Evolutionary conservation across 2,329 filamentous ascomycete species (phyloP).

Genomic region (Colletotrichum gigasporum): DNA sequence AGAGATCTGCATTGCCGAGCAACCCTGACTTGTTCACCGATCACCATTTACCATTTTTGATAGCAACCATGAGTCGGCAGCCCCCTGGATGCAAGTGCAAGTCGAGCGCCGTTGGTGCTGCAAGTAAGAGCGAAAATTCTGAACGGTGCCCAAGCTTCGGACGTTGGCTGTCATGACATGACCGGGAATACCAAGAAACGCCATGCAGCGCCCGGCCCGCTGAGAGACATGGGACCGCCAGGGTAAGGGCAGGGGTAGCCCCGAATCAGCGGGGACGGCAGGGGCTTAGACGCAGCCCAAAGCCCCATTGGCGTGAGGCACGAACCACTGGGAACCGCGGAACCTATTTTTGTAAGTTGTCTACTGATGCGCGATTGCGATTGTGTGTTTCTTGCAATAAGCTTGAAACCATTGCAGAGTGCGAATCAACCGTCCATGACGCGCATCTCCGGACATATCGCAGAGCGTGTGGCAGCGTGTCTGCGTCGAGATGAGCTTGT

Average conservation of each 20-base stretch:
- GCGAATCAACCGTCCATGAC: not conserved
- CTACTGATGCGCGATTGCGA: not conserved
- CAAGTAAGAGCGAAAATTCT: not conserved
- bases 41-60: no score
- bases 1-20: not conserved
- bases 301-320: constrained; percentile 17
- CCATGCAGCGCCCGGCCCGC: constrained; percentile 28
- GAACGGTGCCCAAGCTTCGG: no score
- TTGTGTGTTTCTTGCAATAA: constrained; percentile 4
- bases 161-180: not conserved
- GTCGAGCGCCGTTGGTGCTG: no score
- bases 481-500: not conserved
- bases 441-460: not conserved
- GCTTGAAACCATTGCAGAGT: constrained; percentile 9
- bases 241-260: constrained; percentile 14
- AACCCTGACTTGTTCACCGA: not conserved
- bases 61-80: no score
- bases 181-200: constrained; percentile 10
- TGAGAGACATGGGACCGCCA: constrained; percentile 21
- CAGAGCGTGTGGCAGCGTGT: not conserved
- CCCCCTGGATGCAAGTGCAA: not conserved
- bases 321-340: not conserved
- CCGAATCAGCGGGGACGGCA: constrained; percentile 21
- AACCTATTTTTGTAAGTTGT: constrained; percentile 25
- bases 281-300: constrained; percentile 23